phyloP scores from a whole-genome alignment of 106 monocot species.

The Allium sativum region DNA sequence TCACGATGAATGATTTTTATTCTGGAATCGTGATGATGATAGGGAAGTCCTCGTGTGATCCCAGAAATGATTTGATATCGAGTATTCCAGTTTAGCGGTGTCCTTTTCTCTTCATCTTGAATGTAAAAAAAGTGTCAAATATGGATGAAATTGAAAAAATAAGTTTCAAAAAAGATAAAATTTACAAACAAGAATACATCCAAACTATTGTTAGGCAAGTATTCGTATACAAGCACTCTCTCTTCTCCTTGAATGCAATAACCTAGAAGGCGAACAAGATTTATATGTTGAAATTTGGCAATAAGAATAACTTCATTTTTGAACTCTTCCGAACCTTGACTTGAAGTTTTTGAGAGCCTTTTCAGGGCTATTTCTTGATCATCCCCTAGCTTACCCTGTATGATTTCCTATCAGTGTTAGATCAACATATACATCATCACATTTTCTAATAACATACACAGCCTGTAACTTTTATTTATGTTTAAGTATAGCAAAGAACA shows the following conservation, averaged over 20 bases:
- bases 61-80: background rate
- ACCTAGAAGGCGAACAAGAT: conserved; percentile 11
- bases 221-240: conserved; percentile 13
- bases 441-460: too few species aligned
- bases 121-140: background rate
- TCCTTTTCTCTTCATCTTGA: background rate
- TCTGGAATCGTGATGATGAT: conserved; percentile 5
- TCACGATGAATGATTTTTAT: conserved; percentile 3
- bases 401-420: too few species aligned
- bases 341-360: conserved; percentile 6
- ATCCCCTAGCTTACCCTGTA: conserved; percentile 9
- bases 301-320: conserved; percentile 10
- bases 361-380: conserved; percentile 17
- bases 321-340: conserved; percentile 9
- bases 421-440: too few species aligned
- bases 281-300: conserved; percentile 13
- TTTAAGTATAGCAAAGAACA: too few species aligned
- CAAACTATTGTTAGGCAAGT: conserved; percentile 12
- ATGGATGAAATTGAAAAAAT: background rate
- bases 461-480: too few species aligned
- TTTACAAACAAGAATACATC: conserved; percentile 12
- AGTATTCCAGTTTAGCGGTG: background rate
- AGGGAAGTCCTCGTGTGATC: conserved; percentile 2
- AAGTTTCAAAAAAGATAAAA: background rate
- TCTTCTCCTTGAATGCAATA: conserved; percentile 12